Base-by-base conservation (phyloP, 1,284 basidiomycete species). In the Pyrrhoderma lamaoense region DNA sequence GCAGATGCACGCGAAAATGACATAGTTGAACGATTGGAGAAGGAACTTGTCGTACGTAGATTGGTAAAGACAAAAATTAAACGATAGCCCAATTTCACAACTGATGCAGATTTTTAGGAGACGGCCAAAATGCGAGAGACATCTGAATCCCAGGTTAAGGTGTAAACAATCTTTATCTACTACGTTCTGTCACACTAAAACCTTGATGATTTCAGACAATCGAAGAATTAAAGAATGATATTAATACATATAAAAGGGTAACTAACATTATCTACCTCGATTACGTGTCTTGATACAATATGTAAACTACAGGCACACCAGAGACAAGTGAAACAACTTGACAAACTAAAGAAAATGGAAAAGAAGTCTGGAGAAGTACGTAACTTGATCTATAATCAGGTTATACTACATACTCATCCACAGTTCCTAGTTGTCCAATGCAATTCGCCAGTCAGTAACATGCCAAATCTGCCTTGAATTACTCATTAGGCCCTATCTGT, bases 391-490 rank as follows among this genome's bases (percentile, higher is more conserved):
- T 8, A 7, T 38, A 23, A 21, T 37, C 11, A 16, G 19, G 1
- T 16, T 4, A 21, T 16, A 31, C 11, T 11, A 22, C 18, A 34
- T 42, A 16, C 43, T 43, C 8, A 45, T 27, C 35, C 3, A 8
- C 18, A 13, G 8, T n/a, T 34, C 4, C 23, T 50, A 85, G 82
- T 64, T 78, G 42, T 64, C 85, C 7, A 62, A 70, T 14, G 68
- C 67, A 4, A 71, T 86, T 25, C 84, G 86, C 64, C 60, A 64
- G 25, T 72, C 75, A 37, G 61, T 84, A 16, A 79, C 78, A 57
- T 88, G 85, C 61, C 83, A 85, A 59, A 84, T 88, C 31, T 88
- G 85, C 60, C 80, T 86, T 69, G 85, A 88, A 18, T 62, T 79
- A 13, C 65, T 86, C 7, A 59, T 70, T 42, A 76, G 75, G 57